Conservation (phyloP, 2,329 filamentous ascomycete genomes). For the Ceratocystiopsis minuta region DNA sequence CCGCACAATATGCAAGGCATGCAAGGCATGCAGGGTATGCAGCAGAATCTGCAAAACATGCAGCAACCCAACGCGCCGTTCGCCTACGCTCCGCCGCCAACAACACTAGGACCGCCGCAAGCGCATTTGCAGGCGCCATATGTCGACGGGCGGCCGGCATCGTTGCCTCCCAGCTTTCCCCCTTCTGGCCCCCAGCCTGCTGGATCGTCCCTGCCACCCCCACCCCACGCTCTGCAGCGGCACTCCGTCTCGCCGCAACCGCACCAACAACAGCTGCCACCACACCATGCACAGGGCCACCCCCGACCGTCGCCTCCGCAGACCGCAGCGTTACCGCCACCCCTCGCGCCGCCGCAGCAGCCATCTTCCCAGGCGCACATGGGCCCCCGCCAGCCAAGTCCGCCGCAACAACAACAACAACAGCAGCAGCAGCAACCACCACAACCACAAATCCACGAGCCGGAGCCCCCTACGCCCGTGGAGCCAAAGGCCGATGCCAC, state of each 20-base stretch:
- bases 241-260: conserved; percentile 42
- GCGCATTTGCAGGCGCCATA: conserved; percentile 44
- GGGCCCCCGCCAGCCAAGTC: too few species aligned
- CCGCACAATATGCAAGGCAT: too few species aligned
- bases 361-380: conserved; percentile 17
- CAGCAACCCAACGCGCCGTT: conserved; percentile 17
- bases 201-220: conserved; percentile 19
- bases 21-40: too few species aligned
- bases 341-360: conserved; percentile 20
- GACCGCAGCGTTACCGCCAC: conserved; percentile 17
- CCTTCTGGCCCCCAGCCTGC: conserved; percentile 29
- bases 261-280: conserved; percentile 30
- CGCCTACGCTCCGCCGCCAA: conserved; percentile 17
- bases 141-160: conserved; percentile 55
- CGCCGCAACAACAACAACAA: conserved; percentile 11
- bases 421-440: conserved; percentile 2
- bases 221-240: conserved; percentile 26
- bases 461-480: conserved; percentile 32
- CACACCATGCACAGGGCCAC: conserved; percentile 24
- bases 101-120: conserved; percentile 12
- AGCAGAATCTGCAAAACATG: too few species aligned
- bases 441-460: conserved; percentile 21
- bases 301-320: conserved; percentile 31
- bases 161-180: conserved; percentile 49
- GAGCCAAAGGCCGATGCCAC: conserved; percentile 3